A percentile compares a stretch with the other conserved stretches of the same genome.
These are phyloP conservation scores for Brassica carinata DNA, from an alignment of 345 rosid species.

Conservation along the genomic window DNA sequence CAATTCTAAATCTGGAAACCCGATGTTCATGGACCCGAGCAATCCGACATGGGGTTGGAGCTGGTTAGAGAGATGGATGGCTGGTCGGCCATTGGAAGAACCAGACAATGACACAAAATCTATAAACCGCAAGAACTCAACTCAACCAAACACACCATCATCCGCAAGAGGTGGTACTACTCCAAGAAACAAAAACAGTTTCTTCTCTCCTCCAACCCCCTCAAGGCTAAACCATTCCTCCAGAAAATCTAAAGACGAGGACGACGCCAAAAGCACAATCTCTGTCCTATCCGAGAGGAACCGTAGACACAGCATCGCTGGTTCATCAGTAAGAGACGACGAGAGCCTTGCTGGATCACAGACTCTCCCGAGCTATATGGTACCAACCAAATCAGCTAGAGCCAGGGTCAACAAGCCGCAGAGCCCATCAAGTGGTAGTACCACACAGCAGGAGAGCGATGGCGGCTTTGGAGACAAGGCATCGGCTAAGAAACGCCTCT, in stretches of 20 bases:
- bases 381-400: conserved; percentile 81
- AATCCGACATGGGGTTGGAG: conserved; percentile 99
- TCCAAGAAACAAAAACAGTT: conserved; percentile 47
- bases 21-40: conserved; percentile 79
- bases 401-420: conserved; percentile 75
- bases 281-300: conserved; percentile 60
- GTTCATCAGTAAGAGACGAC: conserved; percentile 64
- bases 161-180: conserved; percentile 58
- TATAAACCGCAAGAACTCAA: conserved; percentile 63
- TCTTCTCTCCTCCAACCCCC: conserved; percentile 65
- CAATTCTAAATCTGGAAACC: conserved; percentile 56
- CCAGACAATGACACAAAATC: conserved; percentile 33
- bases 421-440: conserved; percentile 45
- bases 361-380: conserved; percentile 83
- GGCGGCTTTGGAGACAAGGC: conserved; percentile 37
- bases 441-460: conserved; percentile 42
- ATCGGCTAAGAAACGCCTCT: conserved; percentile 71
- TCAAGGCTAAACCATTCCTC: conserved; percentile 50
- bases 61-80: conserved; percentile 99
- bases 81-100: conserved; percentile 85
- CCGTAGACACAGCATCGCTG: conserved; percentile 78
- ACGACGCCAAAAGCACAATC: conserved; percentile 69
- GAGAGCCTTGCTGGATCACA: conserved; percentile 71
- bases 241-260: conserved; percentile 62
- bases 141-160: conserved; percentile 56